These are phyloP conservation scores for Oryza officinalis DNA, from an alignment of 176 grass and related monocot species.

Conservation along the genomic window DNA sequence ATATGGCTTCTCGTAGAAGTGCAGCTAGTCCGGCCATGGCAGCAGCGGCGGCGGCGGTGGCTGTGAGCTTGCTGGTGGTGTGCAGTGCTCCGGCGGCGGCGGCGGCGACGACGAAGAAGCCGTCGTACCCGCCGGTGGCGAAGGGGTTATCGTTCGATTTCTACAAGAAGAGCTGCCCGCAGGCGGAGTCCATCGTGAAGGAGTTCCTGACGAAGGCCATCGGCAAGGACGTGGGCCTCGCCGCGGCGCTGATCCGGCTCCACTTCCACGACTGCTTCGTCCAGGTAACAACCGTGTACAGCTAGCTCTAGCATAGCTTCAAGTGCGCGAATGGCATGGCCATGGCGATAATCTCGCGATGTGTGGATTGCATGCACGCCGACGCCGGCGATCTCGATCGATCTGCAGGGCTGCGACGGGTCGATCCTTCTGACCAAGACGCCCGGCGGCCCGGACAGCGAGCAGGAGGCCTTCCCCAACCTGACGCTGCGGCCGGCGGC, in stretches of 20 bases:
- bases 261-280: constrained; percentile 96
- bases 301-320: too few species aligned
- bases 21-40: background rate
- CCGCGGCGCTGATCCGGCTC: constrained; percentile 62
- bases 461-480: constrained; percentile 43
- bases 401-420: constrained; percentile 61
- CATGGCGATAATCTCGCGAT: too few species aligned
- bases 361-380: too few species aligned
- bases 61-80: background rate
- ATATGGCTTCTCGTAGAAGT: background rate
- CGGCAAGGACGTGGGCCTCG: constrained; percentile 47
- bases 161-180: constrained; percentile 61
- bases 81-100: background rate
- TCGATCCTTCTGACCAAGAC: constrained; percentile 51
- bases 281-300: background rate
- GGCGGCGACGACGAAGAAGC: background rate
- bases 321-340: too few species aligned
- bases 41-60: too few species aligned
- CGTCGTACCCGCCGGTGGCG: constrained; percentile 36
- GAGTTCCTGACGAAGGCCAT: constrained; percentile 33
- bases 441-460: constrained; percentile 16
- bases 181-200: constrained; percentile 37
- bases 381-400: too few species aligned
- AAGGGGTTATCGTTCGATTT: constrained; percentile 53
- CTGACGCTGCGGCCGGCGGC: constrained; percentile 48